Conservation (phyloP, 805 yeast species). For the Candida germanica region DNA sequence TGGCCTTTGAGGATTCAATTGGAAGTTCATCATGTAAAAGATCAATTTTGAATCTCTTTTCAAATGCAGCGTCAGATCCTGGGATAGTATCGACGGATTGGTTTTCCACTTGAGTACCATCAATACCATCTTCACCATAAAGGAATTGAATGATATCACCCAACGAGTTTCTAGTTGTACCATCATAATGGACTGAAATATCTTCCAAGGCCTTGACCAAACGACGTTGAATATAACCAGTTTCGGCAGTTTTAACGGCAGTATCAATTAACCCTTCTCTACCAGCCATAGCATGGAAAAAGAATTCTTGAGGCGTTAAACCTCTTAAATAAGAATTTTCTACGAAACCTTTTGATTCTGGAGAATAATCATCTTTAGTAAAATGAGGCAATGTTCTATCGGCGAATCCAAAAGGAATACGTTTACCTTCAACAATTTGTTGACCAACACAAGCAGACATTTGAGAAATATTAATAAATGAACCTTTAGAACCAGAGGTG, state of each 20-base stretch:
- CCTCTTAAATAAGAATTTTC: conserved; percentile 97
- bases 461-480: conserved; percentile 96
- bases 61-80: conserved; percentile 83
- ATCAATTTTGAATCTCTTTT: conserved; percentile 80
- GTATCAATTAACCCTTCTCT: conserved; percentile 99
- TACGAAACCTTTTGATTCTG: conserved; percentile 97
- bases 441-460: conserved; percentile 99
- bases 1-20: conserved; percentile 86
- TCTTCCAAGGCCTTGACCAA: conserved; percentile 94
- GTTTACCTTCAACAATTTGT: conserved; percentile 99
- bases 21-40: conserved; percentile 64
- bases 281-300: conserved; percentile 99
- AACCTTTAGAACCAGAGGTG: conserved; percentile 98
- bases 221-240: conserved; percentile 98
- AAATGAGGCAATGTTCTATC: conserved; percentile 97
- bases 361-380: conserved; percentile 97
- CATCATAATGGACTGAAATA: conserved; percentile 97
- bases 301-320: conserved; percentile 96
- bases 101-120: conserved; percentile 96
- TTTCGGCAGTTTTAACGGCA: conserved; percentile 98
- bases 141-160: conserved; percentile 96
- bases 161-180: conserved; percentile 94
- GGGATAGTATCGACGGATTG: conserved; percentile 95
- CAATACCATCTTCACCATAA: conserved; percentile 99
- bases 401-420: conserved; percentile 95